Evolutionary conservation across 805 yeast genomes (phyloP).

Genomic region (Ogataea nonfermentans): DNA sequence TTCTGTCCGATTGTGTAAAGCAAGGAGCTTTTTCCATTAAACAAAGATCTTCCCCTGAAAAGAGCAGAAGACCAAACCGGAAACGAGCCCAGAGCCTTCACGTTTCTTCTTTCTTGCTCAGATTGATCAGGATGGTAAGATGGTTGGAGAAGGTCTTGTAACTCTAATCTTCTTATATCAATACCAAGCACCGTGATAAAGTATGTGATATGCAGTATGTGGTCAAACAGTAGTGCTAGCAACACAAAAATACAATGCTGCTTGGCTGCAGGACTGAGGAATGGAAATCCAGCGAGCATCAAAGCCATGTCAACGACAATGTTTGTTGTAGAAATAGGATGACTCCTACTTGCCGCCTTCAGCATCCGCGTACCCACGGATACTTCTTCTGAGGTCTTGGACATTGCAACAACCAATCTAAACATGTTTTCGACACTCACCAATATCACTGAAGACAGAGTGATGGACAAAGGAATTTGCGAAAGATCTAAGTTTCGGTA

Average conservation of each 20-base stretch:
- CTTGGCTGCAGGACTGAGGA: conserved; percentile 31
- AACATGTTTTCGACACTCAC: conserved; percentile 49
- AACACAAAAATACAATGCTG: conserved; percentile 46
- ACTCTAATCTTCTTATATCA: conserved; percentile 63
- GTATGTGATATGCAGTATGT: conserved; percentile 59
- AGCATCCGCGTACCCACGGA: conserved; percentile 39
- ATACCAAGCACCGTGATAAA: conserved; percentile 64
- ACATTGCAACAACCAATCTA: conserved; percentile 40
- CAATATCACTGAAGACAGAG: conserved; percentile 42
- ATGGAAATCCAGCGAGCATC: conserved; percentile 27
- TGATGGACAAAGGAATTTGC: conserved; percentile 39
- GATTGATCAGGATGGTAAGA: conserved; percentile 18
- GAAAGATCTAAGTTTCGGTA: conserved; percentile 35
- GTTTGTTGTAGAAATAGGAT: conserved; percentile 37
- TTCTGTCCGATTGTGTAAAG: conserved; percentile 30
- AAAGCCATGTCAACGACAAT: conserved; percentile 29
- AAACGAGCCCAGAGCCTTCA: conserved; percentile 24
- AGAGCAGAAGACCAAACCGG: conserved; percentile 23
- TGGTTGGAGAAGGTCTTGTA: conserved; percentile 48
- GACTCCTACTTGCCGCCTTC: conserved; percentile 36
- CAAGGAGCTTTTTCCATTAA: conserved; percentile 14
- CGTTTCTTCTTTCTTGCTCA: conserved; percentile 1
- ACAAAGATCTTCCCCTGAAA: conserved; percentile 8
- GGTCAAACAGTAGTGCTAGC: conserved; percentile 54
- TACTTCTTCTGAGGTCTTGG: conserved; percentile 42